phyloP scores from a whole-genome alignment of 495 filamentous ascomycete species.

The Entonaema liquescens region DNA sequence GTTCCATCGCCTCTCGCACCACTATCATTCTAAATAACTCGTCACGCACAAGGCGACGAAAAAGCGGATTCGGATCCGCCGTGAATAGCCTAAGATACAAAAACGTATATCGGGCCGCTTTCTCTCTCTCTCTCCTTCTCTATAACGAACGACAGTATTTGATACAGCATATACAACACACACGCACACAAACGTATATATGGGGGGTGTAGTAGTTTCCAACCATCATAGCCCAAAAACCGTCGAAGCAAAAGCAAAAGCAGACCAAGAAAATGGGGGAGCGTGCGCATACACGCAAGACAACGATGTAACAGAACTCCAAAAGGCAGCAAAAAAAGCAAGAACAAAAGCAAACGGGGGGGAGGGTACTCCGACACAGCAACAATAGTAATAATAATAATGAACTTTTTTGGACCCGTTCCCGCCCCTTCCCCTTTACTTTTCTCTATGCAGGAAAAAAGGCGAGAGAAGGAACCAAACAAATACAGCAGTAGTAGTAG shows the following conservation, averaged over 20 bases:
- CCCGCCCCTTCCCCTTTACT: constrained; percentile 5
- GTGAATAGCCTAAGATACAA: constrained; percentile 3
- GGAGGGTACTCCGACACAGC: too few relatives aligned
- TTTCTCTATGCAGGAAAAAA: constrained; percentile 24
- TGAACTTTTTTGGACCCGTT: constrained; percentile 28
- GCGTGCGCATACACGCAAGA: too few relatives aligned
- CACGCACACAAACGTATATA: constrained; percentile 2
- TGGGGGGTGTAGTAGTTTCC: neutral
- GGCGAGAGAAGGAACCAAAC: neutral
- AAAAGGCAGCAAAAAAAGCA: neutral
- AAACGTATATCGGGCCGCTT: neutral
- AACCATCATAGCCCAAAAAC: constrained; percentile 9
- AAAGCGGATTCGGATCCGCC: constrained; percentile 9
- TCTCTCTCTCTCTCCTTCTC: neutral
- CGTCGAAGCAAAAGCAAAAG: neutral
- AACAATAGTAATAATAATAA: constrained; percentile 5
- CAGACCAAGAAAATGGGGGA: neutral
- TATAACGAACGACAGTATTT: constrained; percentile 3
- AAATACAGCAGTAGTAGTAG: constrained; percentile 6
- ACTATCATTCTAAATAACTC: constrained; percentile 12
- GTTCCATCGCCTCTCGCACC: constrained; percentile 11
- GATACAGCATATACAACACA: constrained; percentile 26
- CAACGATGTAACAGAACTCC: too few relatives aligned
- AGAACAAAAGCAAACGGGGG: neutral
- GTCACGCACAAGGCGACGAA: constrained; percentile 8